Evolutionary conservation across 1,284 basidiomycete genomes (phyloP).

Genomic region (Pholiota adiposa): DNA sequence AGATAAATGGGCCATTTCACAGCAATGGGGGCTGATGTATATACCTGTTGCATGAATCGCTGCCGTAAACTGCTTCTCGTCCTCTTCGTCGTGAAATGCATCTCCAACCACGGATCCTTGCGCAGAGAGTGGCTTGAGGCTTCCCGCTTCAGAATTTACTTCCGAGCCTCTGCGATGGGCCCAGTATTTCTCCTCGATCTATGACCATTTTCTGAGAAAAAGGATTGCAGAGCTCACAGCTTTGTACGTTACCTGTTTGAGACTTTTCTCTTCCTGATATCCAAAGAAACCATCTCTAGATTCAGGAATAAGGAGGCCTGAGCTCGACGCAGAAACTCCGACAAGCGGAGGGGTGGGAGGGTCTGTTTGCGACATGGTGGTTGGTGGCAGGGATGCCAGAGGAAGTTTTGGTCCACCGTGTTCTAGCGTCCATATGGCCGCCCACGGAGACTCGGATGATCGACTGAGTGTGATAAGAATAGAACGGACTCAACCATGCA

Average conservation of each 20-base stretch:
- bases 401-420: background rate
- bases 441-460: background rate
- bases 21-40: background rate
- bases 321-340: background rate
- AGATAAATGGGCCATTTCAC: background rate
- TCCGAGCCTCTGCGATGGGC: conserved; percentile 62
- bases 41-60: conserved; percentile 34
- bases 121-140: conserved; percentile 44
- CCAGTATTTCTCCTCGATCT: conserved; percentile 77
- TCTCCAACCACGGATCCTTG: conserved; percentile 35
- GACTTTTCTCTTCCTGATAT: conserved; percentile 74
- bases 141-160: conserved; percentile 47
- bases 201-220: background rate
- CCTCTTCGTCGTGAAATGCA: conserved; percentile 43
- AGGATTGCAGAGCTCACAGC: background rate
- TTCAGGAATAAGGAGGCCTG: conserved; percentile 54
- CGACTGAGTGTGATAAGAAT: background rate
- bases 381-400: background rate
- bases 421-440: background rate
- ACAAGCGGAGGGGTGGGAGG: background rate
- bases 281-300: conserved; percentile 74
- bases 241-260: conserved; percentile 61
- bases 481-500: background rate
- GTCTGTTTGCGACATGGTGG: conserved; percentile 6
- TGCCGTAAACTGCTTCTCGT: conserved; percentile 26